Conservation (phyloP, 768 basidiomycete genomes). For the Paxillus ammoniavirescens region DNA sequence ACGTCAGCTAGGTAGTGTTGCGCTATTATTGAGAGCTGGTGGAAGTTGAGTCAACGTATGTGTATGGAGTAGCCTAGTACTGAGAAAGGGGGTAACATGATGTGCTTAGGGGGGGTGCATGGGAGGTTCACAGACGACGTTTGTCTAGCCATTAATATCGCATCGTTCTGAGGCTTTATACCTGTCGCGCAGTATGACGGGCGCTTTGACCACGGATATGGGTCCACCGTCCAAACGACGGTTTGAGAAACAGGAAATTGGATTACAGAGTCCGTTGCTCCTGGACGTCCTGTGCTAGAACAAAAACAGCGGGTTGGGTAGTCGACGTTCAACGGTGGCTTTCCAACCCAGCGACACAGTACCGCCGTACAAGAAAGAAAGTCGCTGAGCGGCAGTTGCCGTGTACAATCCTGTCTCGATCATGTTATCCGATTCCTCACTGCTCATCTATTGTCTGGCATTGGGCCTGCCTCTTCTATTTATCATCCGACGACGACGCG, state of each 20-base stretch:
- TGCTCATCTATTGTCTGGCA: constrained; percentile 27
- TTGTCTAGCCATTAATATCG: too few relatives aligned
- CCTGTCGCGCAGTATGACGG: background rate
- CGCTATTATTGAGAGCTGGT: background rate
- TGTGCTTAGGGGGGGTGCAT: background rate
- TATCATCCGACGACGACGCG: constrained; percentile 20
- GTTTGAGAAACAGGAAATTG: background rate
- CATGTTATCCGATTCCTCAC: constrained; percentile 17
- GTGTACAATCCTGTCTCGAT: constrained; percentile 5
- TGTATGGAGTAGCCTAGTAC: constrained; percentile 4
- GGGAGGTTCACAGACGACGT: background rate
- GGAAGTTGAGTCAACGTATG: constrained; percentile 1
- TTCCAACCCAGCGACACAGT: background rate
- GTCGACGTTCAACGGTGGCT: background rate
- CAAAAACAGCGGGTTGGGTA: too few relatives aligned
- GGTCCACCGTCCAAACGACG: too few relatives aligned
- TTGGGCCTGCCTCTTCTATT: constrained; percentile 32
- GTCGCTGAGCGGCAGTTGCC: constrained; percentile 15
- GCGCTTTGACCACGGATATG: background rate
- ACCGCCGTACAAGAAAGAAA: background rate
- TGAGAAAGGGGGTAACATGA: background rate
- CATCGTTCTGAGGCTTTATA: background rate
- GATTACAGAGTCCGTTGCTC: too few relatives aligned
- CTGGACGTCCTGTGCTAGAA: too few relatives aligned
- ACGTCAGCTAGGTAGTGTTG: constrained; percentile 2